Conservation (phyloP, 1,139 yeast genomes). For the Taphrina confusa region DNA sequence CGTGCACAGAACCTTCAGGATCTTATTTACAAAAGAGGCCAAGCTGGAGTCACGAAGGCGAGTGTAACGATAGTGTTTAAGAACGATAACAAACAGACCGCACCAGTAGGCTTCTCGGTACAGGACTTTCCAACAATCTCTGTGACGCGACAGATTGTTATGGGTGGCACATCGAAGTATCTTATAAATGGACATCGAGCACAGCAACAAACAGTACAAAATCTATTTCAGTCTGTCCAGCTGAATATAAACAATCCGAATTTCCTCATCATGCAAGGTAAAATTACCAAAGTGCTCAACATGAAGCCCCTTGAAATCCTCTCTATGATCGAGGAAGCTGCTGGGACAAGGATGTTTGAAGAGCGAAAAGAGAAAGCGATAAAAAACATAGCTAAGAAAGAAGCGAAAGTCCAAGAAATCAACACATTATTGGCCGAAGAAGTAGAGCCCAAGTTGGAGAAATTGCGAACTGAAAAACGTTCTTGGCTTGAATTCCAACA, state of each 20-base stretch:
- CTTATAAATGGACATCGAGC: conserved; percentile 95
- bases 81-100: conserved; percentile 68
- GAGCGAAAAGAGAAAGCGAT: conserved; percentile 90
- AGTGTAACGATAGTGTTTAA: conserved; percentile 95
- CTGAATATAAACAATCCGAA: conserved; percentile 95
- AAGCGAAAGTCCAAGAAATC: conserved; percentile 77
- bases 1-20: conserved; percentile 93
- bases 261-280: conserved; percentile 97
- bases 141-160: conserved; percentile 75
- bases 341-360: conserved; percentile 95
- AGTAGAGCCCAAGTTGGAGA: conserved; percentile 88
- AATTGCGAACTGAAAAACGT: conserved; percentile 76
- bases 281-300: conserved; percentile 92
- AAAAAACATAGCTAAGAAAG: conserved; percentile 87
- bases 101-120: conserved; percentile 76
- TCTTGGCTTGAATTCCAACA: conserved; percentile 83
- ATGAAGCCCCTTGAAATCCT: conserved; percentile 92
- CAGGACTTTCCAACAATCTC: conserved; percentile 77
- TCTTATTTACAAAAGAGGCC: conserved; percentile 92
- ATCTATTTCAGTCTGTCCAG: conserved; percentile 89
- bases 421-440: conserved; percentile 74
- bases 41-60: conserved; percentile 96
- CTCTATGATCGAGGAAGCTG: conserved; percentile 94
- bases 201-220: conserved; percentile 88
- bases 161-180: conserved; percentile 92